Base-by-base conservation (phyloP, 1,284 basidiomycete species). In the Athelia sp. region DNA sequence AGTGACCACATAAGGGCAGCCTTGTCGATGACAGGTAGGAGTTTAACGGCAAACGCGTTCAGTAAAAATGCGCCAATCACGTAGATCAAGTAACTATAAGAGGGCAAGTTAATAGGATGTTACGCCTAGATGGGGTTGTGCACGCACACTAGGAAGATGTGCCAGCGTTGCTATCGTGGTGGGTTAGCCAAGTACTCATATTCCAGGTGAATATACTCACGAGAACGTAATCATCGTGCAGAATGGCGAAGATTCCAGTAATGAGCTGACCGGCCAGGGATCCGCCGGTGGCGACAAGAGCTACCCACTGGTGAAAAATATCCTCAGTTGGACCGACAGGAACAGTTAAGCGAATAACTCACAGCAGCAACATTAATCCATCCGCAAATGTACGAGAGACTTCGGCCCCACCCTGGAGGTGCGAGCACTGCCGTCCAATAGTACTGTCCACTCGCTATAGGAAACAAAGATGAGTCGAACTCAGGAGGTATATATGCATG, bases 221-320 rank as follows among this genome's bases (percentile, higher is more conserved):
- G 18, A 44, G 19, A 44, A 44, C 43, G 23, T 44, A 44, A 22
- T n/a, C 23, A 10, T 21, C 43, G 43, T 44, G 43, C 43, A 44
- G 11, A 23, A 44, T 22, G 18, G 43, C 43, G 18, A 44, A 22
- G 10, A 44, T 26, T 22, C 43, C 43, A 15, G 43, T 44, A n/a
- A 44, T 44, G 15, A 44, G 23, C 23, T 44, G 43, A n/a, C 43
- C 43, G 8, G 43, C 43, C 10, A 44, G 43, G 6, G 43, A 44
- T 22, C 43, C 43, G 8, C n/a, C 43, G 17, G 36, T 40, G 15
- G 36, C 36, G 15, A 40, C 36, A 4, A 40, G 19, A 17, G 36
- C 36, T 21, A 40, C 36, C 36, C 36, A 40, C 26, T 29, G 13
- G 26, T 13, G n/a, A 29, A 29, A 29, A 29, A 29, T 13, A 29